Percentiles rank a stretch among this genome's conserved stretches.
Evolutionary conservation across 73 alveolate genomes (phyloP).

Genomic region (Stentor coeruleus): DNA sequence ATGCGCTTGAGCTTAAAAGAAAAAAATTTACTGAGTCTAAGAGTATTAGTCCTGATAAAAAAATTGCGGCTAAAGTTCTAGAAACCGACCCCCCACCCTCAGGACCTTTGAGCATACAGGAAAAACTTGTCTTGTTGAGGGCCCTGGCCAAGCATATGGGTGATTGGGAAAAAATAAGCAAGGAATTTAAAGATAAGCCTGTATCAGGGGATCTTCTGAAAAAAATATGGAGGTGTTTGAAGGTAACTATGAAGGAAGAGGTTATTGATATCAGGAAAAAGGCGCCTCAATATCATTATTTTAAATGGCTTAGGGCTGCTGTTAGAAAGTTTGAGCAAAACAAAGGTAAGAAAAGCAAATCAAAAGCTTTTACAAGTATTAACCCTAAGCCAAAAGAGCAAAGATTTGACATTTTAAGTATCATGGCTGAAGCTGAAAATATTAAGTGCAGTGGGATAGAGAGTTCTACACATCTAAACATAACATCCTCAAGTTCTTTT

Average conservation of each 20-base stretch:
- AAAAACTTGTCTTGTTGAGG: not conserved
- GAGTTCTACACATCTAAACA: not conserved
- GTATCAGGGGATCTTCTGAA: not conserved
- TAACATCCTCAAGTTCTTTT: not conserved
- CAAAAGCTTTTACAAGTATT: too few relatives aligned
- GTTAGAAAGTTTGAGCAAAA: not conserved
- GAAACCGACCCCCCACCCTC: not conserved
- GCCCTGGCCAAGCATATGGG: not conserved
- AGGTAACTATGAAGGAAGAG: not conserved
- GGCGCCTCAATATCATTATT: not conserved
- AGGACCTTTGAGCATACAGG: not conserved
- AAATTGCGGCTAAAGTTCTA: not conserved
- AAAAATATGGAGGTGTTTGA: slow-evolving; percentile 3
- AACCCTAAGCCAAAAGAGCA: not conserved
- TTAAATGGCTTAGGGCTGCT: slow-evolving; percentile 9
- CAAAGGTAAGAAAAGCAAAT: not conserved
- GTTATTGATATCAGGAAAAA: not conserved
- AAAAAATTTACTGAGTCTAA: not conserved
- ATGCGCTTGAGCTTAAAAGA: too few relatives aligned
- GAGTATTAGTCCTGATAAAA: not conserved
- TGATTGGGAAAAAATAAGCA: slow-evolving; percentile 7
- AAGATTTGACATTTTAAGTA: not conserved
- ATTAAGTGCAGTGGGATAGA: not conserved
- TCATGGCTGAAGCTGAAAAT: slow-evolving; percentile 23
- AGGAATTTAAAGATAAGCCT: not conserved